Percentiles rank a stretch among this genome's conserved stretches.
Evolutionary conservation across 441 rosid species (phyloP).

Genomic region (Adansonia rubrostipa): DNA sequence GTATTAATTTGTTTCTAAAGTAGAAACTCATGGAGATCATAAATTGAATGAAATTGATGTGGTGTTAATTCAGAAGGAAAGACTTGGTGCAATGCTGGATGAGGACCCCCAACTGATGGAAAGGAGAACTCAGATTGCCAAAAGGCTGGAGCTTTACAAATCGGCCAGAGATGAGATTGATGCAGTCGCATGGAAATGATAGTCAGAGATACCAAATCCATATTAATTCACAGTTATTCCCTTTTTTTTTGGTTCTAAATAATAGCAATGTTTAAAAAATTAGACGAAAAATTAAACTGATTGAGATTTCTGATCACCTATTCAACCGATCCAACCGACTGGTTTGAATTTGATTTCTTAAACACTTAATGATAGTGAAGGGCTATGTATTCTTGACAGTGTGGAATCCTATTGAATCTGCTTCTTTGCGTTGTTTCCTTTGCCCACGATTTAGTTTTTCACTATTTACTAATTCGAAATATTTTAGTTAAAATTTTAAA

Average conservation of each 20-base stretch:
- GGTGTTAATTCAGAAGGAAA: conserved; percentile 67
- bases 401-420: not conserved
- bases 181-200: conserved; percentile 90
- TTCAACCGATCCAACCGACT: no score
- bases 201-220: not conserved
- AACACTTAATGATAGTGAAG: not conserved
- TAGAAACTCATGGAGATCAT: not conserved
- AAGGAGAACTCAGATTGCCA: conserved; percentile 67
- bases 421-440: not conserved
- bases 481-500: no score
- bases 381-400: no score
- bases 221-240: not conserved
- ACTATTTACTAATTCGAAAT: not conserved
- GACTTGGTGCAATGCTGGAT: conserved; percentile 86
- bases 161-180: conserved; percentile 98
- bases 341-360: no score
- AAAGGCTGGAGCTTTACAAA: conserved; percentile 92
- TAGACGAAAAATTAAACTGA: not conserved
- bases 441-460: not conserved
- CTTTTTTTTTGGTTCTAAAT: not conserved
- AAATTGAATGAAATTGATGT: not conserved
- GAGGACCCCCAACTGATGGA: conserved; percentile 99
- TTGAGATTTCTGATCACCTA: not conserved
- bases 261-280: not conserved
- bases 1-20: not conserved